Evolutionary conservation across 1,284 basidiomycete genomes (phyloP), one percentile per base, ranked within the genome.

Genomic region (Heterobasidion irregulare): DNA sequence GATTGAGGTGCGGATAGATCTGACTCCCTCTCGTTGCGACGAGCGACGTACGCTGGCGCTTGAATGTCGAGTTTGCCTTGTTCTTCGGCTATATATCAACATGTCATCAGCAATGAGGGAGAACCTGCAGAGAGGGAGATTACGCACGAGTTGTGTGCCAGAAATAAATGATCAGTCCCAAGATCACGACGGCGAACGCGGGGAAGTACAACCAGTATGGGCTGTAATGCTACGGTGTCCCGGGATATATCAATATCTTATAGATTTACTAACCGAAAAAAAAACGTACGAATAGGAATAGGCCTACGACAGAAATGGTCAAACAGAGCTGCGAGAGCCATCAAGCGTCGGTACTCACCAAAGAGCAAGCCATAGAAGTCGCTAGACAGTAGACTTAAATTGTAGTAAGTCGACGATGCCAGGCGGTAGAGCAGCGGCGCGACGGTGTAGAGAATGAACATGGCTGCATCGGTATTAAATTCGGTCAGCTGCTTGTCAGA

Each of bases 171-270:
- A 92, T 70, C 7, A 92, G 77, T 2, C 89, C 90, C n/a, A 72
- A 43, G 48, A 92, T 68, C 56, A 90, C 81, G 8, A 90, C 74
- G 0, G 68, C 75, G 64, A 87, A 92, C 0, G 89, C 78, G 56
- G 83, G 71, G 69, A 92, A 92, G 75, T 92, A 92, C 10, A 92
- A 75, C 89, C 89, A 92, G 73, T 81, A 92, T 2, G 89, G 88
- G 32, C 71, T 68, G 72, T 82, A 91, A 61, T 90, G 84, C 89
- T 92, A 58, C 51, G 19, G 38, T 5, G 52, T 16, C 35, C 18
- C n/a, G 38, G 16, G 47, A 13, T 33, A 48, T 4, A 55, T 53
- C 58, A 59, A 49, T 45, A 12, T 45, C 49, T 5, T 26, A 5
- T 26, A 5, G 4, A 19, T 13, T n/a, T 36, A 36, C 58, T 32